Base-by-base conservation (phyloP, 2,329 filamentous ascomycete genomes). In the Colletotrichum sp. region DNA sequence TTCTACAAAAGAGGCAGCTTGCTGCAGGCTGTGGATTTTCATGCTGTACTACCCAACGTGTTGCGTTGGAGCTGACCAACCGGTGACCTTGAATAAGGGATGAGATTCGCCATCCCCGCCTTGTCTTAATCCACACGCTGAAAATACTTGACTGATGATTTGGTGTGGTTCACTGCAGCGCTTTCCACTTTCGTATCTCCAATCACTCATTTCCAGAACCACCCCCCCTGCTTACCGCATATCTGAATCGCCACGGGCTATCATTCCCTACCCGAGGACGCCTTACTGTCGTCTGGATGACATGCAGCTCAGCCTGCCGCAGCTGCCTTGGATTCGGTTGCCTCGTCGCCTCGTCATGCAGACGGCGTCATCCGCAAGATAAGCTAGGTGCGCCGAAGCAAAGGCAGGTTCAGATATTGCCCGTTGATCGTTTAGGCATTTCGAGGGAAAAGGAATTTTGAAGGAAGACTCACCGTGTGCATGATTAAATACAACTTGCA, bases 121-220 rank as follows among this genome's bases (percentile, higher is more conserved):
- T 55, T 55, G 49, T 8, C 11, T 15, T 5, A 25, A 7, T 13
- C 22, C 1, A 55, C n/a, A 25, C 49, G n/a, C 19, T 3, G 11
- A 25, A 2, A 15, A 15, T 9, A 0, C 0, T 9, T 5, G 13
- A 55, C 49, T 25, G n/a, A 8, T 22, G 49, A 13, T 25, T 55
- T 25, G 2, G 8, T 22, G 49, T 12, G n/a, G 4, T 55, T 55
- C 49, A n/a, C 49, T 22, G 49, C n/a, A 15, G n/a, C 49, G 0
- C n/a, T 8, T 55, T 25, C 13, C 49, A 25, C 22, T 4, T 6
- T 5, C 13, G 2, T 2, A 12, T 55, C 11, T 7, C 49, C 49
- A 55, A n/a, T 25, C 49, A 55, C 11, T 22, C 6, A 25, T 13
- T 2, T 25, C n/a, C n/a, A 6, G 5, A 15, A 25, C 6, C n/a